A percentile compares a stretch with the other conserved stretches of the same genome.
These are phyloP conservation scores for Quercus tomentella DNA, from an alignment of 331 rosid genomes.

Conservation along the genomic window DNA sequence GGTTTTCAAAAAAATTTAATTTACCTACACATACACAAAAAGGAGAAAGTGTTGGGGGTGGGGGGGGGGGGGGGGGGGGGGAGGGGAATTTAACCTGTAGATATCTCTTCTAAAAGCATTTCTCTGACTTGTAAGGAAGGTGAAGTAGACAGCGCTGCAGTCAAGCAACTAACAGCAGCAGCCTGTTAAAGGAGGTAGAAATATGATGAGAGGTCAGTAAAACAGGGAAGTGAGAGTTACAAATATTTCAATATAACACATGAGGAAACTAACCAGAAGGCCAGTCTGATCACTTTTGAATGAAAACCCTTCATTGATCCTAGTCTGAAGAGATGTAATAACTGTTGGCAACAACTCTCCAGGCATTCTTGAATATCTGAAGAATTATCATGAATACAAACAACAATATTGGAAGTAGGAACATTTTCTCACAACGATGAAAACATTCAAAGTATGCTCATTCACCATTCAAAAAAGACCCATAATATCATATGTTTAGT, in stretches of 20 bases:
- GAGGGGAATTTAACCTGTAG: slow-evolving; percentile 39
- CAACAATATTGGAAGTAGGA: slow-evolving; percentile 14
- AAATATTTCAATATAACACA: neutral
- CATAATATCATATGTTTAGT: neutral
- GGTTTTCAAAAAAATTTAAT: neutral
- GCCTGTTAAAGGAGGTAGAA: slow-evolving; percentile 42
- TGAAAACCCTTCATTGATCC: slow-evolving; percentile 65
- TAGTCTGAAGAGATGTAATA: slow-evolving; percentile 56
- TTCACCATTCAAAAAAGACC: neutral
- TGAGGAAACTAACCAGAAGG: slow-evolving; percentile 66
- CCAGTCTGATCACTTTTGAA: slow-evolving; percentile 63
- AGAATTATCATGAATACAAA: slow-evolving; percentile 7
- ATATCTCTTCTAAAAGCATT: slow-evolving; percentile 60
- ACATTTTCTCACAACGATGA: neutral
- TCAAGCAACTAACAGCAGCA: slow-evolving; percentile 78
- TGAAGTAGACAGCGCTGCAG: slow-evolving; percentile 62
- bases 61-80: neutral
- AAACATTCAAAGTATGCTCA: neutral
- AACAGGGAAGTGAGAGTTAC: slow-evolving; percentile 4
- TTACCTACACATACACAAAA: neutral
- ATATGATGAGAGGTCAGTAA: slow-evolving; percentile 6
- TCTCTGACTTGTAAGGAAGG: slow-evolving; percentile 69
- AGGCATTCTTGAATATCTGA: slow-evolving; percentile 92
- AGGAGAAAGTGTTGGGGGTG: no score
- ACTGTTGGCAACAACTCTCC: slow-evolving; percentile 66